Base-by-base conservation (phyloP, 2,329 filamentous ascomycete species). In the Simplicillium aogashimaense region DNA sequence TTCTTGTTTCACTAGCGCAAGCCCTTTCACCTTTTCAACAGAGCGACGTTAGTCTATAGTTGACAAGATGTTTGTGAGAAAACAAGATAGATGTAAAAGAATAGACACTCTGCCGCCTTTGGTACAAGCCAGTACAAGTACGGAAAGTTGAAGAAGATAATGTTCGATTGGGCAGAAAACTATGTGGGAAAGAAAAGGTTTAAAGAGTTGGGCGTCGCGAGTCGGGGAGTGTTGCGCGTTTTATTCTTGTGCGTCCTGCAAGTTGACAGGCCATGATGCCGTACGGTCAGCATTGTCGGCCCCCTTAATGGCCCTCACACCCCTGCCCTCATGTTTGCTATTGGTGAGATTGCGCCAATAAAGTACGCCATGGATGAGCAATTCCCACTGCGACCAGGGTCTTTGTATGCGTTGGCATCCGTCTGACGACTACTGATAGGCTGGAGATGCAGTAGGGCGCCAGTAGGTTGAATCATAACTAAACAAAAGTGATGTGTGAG, bases 141-240 rank as follows among this genome's bases (percentile, higher is more conserved):
- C 20, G 20, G 20, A 25, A 25, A 25, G 20, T 5, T 25, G 20
- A 25, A 25, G 20, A 25, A 25, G 20, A 25, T 6, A 25, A 25
- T 25, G 20, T 39, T 29, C 28, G 39, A 45, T 51, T 53, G 47
- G 51, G 50, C 48, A 50, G 44, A 37, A 47, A 50, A 37, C 60
- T 61, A 58, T 58, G 60, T 57, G 52, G 57, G 54, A 53, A 56
- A 51, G 54, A 53, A 49, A 56, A 50, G 48, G 50, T 55, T 50
- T 50, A 40, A 44, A 44, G 42, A 52, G 53, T 63, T 58, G 60
- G 60, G 59, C 58, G 59, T 53, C 51, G 51, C 55, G 54, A 54
- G 15, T 25, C 25, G 41, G 34, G 60, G 60, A 57, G 58, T 53
- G 49, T 50, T 53, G 54, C 53, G 58, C 58, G 53, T 61, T 64